Base-by-base conservation (phyloP, 352 stramenopile species). In the Halophytophthora batemanensis region DNA sequence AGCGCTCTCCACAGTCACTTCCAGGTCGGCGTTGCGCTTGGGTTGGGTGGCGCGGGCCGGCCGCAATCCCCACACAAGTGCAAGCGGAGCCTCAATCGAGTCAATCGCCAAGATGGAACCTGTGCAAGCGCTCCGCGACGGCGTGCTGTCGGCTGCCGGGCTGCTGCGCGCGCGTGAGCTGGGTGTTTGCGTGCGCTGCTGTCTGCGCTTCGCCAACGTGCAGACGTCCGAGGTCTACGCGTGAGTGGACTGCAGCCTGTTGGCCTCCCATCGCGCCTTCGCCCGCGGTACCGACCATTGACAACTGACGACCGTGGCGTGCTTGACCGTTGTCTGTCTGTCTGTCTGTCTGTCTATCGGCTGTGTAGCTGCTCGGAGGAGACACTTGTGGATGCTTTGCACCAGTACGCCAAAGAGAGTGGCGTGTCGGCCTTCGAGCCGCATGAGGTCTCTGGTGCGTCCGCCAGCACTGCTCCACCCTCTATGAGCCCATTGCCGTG, bases 151-250 rank as follows among this genome's bases (percentile, higher is more conserved):
- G 12, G 61, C 64, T 4, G 52, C 65, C 11, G 64, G 52, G 40
- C 59, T 49, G 38, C 47, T 34, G 31, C 55, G 38, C 14, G 48
- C 51, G 3, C 17, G 39, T 46, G 36, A 66, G 11, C 45, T 68
- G 8, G 68, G 66, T 8, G 52, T 93, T 0, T 93, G 82, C 19
- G 53, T 76, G 55, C 82, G 80, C 23, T 93, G 82, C 57, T 83
- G 70, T 18, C 56, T 93, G 54, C 80, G 82, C 46, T 82, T 90
- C 35, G 63, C 65, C 6, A 61, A 64, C 39, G 52, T 88, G 14
- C 54, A 74, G 6, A 66, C 88, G 10, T 39, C 47, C 40, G 45
- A 50, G 14, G 17, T 83, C 42, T 93, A 90, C 53, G 56, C 62
- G 82, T 90, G 60, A 37, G 73, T 82, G 11, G 13, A 0, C 38